Conservation (phyloP, 306 rosid species). For the Medicago lupulina region DNA sequence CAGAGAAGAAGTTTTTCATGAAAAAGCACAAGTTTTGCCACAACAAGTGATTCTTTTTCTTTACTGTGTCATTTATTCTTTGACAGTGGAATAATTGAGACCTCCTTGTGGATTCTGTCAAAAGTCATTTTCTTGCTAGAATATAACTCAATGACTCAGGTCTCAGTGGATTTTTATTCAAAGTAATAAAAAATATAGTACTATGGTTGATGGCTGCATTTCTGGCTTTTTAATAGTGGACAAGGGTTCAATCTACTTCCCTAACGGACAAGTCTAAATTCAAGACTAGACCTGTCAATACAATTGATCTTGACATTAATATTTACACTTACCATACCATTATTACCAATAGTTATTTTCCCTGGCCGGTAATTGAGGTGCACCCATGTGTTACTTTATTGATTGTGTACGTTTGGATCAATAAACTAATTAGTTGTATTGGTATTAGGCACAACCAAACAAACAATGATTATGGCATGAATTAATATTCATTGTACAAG, state of each 20-base stretch:
- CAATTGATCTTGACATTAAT: slow-evolving; percentile 24
- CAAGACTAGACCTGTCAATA: not conserved
- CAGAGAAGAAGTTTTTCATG: not conserved
- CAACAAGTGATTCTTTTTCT: not conserved
- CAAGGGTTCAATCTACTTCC: slow-evolving; percentile 31
- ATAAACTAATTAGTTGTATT: not conserved
- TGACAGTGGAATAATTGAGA: slow-evolving; percentile 37
- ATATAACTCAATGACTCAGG: not conserved
- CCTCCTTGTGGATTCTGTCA: not conserved
- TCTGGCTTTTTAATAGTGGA: slow-evolving; percentile 35
- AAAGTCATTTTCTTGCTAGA: slow-evolving; percentile 36
- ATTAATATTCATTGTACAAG: no score
- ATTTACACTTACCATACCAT: slow-evolving; percentile 20
- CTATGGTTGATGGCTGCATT: slow-evolving; percentile 35
- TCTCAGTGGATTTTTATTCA: not conserved
- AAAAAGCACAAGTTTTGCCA: slow-evolving; percentile 6
- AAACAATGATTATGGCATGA: no score
- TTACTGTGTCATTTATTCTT: slow-evolving; percentile 29
- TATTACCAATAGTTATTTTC: not conserved
- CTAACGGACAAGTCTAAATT: not conserved
- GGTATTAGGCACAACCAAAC: no score
- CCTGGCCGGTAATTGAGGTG: not conserved
- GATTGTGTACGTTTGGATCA: not conserved
- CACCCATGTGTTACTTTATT: not conserved
- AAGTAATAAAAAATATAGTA: slow-evolving; percentile 27